Percentiles rank a stretch among this genome's conserved stretches.
Conservation (phyloP, 179 eudicot species). For the Corrigiola litoralis region DNA sequence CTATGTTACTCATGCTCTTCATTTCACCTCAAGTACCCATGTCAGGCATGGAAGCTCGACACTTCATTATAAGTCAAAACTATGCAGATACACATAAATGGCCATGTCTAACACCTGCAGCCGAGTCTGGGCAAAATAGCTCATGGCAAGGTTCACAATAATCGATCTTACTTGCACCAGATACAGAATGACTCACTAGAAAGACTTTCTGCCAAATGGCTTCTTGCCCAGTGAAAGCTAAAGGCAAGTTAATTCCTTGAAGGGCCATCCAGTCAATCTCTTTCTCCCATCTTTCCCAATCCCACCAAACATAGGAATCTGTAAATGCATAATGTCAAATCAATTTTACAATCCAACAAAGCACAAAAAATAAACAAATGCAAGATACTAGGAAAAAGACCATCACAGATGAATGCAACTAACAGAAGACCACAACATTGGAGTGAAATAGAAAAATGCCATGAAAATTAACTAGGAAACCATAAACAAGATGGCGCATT, state of each 20-base stretch:
- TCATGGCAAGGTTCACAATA: background rate
- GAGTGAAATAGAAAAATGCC: background rate
- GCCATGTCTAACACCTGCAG: no score
- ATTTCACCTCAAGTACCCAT: no score
- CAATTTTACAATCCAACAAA: no score
- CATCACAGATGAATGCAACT: background rate
- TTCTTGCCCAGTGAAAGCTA: slow-evolving; percentile 98
- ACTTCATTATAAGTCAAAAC: no score
- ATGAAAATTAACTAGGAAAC: background rate
- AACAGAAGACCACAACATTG: background rate
- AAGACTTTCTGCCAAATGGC: slow-evolving; percentile 97
- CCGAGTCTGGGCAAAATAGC: no score
- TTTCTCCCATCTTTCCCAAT: slow-evolving; percentile 98
- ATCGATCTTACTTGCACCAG: slow-evolving; percentile 2
- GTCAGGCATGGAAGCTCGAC: no score
- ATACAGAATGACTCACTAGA: slow-evolving; percentile 33
- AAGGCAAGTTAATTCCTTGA: slow-evolving; percentile 92
- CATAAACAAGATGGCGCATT: background rate
- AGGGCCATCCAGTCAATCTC: slow-evolving; percentile 99
- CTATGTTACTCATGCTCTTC: no score
- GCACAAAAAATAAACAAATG: no score
- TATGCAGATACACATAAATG: no score
- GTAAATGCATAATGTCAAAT: slow-evolving; percentile 16
- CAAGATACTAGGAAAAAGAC: no score
- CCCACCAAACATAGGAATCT: slow-evolving; percentile 99